phyloP scores from a whole-genome alignment of 139 green algal genomes.

The Tetraselmis chui region DNA sequence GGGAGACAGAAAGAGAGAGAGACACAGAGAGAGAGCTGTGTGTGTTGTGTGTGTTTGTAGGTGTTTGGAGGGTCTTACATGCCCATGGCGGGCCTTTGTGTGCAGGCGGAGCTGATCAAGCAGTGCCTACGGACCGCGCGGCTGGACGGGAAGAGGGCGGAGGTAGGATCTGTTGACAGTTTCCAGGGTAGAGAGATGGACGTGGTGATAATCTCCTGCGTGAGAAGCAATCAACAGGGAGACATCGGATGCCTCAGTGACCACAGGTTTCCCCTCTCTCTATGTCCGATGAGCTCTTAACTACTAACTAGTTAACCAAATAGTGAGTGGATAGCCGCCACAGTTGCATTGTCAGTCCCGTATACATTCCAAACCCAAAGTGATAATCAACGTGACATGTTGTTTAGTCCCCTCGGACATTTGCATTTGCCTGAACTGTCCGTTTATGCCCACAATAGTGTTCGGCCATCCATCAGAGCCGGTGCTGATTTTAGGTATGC shows the following conservation, averaged over 20 bases:
- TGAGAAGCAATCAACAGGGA: slow-evolving; percentile 4
- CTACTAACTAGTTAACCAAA: neutral
- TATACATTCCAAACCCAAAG: neutral
- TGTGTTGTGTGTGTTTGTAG: no score
- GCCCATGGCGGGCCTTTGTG: no score
- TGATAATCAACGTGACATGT: neutral
- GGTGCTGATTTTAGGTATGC: neutral
- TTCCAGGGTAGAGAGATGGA: slow-evolving; percentile 18
- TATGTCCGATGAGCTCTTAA: neutral
- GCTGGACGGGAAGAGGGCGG: neutral
- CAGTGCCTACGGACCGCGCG: neutral
- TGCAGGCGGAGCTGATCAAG: neutral
- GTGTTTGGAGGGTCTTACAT: no score
- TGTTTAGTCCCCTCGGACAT: neutral
- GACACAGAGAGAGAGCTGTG: no score
- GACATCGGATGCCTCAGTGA: slow-evolving; percentile 14
- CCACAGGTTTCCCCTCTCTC: neutral
- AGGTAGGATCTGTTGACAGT: slow-evolving; percentile 7
- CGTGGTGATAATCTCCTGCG: slow-evolving; percentile 13
- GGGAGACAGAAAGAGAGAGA: no score
- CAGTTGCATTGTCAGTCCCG: neutral
- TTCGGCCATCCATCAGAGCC: neutral
- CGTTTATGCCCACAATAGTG: no score
- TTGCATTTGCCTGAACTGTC: neutral
- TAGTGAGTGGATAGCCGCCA: no score